Evolutionary conservation across 805 yeast species (phyloP).

Genomic region (Wickerhamomyces alni): DNA sequence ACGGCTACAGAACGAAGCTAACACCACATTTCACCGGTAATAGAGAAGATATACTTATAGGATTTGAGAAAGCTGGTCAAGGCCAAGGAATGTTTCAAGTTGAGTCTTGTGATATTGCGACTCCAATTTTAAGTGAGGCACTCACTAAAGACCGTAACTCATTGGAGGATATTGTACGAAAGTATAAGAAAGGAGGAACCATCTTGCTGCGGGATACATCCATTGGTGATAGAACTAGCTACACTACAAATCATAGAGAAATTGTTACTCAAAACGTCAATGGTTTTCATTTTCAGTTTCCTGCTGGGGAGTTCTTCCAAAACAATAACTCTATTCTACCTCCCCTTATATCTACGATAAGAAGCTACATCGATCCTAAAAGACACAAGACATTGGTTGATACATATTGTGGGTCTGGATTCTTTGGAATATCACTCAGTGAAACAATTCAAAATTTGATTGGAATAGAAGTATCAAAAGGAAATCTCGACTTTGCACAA

Average conservation of each 20-base stretch:
- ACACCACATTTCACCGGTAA: conserved; percentile 93
- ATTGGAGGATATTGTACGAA: conserved; percentile 36
- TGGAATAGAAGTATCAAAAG: conserved; percentile 92
- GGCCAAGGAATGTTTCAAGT: conserved; percentile 58
- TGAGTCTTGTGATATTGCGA: conserved; percentile 88
- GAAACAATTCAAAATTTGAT: conserved; percentile 65
- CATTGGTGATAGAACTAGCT: conserved; percentile 34
- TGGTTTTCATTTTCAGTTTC: conserved; percentile 72
- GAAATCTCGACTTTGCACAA: conserved; percentile 80
- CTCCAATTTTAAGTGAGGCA: conserved; percentile 68
- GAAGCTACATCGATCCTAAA: conserved; percentile 47
- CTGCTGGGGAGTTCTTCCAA: conserved; percentile 96
- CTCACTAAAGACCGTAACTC: conserved; percentile 56
- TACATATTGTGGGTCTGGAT: conserved; percentile 94
- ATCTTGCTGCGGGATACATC: conserved; percentile 76
- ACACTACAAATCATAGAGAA: conserved; percentile 71
- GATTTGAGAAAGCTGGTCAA: conserved; percentile 64
- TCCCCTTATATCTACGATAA: conserved; percentile 69
- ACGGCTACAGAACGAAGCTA: conserved; percentile 77
- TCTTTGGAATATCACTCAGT: conserved; percentile 81
- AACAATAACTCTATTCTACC: conserved; percentile 92
- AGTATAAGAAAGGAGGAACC: conserved; percentile 78
- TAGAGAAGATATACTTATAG: conserved; percentile 51
- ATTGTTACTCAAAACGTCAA: conserved; percentile 68
- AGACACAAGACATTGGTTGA: conserved; percentile 68